Evolutionary conservation across 495 filamentous ascomycete genomes (phyloP), one percentile per base, ranked within the genome.

Genomic region (Talaromyces nanjingensis): DNA sequence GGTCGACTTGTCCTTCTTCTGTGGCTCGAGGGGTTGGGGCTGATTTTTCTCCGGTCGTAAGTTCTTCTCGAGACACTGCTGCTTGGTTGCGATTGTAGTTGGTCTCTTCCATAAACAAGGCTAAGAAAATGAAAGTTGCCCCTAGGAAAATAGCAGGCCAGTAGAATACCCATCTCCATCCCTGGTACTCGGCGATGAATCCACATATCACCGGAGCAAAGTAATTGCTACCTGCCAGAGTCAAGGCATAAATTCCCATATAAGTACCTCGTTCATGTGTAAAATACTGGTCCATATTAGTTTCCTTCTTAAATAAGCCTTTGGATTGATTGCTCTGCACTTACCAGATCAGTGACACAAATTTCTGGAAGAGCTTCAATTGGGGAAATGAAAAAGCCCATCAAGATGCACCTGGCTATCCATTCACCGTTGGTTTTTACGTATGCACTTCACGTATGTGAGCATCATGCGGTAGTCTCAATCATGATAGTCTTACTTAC

Each of bases 41-140:
- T 22, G n/a, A 18, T 33, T 54, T 37, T 53, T 37, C 60, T 62
- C 22, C 25, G 1, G 8, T 4, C 16, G 29, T 11, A 7, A 2
- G 12, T 18, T 62, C 39, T 31, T 22, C 39, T 27, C 11, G 24
- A 25, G 47, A 6, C 14, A 42, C 14, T 29, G 24, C 20, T n/a
- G 4, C 22, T 54, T 22, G 57, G 20, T 70, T 63, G 12, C 81
- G 83, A 55, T 79, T 75, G 66, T 83, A 89, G 69, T 86, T 88
- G 1, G 86, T 89, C 70, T 90, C 87, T 72, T 89, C 87, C 81
- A 87, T 84, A 72, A 87, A 85, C 72, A 88, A 85, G 74, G 87
- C 87, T 0, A 87, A 76, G 65, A 88, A 86, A 5, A 85, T 69
- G 57, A 83, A 80, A 1, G 75, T 79, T 24, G 77, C 75, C 1